Conservation (phyloP, 169 alveolate genomes). For the Eimeria sp. region DNA sequence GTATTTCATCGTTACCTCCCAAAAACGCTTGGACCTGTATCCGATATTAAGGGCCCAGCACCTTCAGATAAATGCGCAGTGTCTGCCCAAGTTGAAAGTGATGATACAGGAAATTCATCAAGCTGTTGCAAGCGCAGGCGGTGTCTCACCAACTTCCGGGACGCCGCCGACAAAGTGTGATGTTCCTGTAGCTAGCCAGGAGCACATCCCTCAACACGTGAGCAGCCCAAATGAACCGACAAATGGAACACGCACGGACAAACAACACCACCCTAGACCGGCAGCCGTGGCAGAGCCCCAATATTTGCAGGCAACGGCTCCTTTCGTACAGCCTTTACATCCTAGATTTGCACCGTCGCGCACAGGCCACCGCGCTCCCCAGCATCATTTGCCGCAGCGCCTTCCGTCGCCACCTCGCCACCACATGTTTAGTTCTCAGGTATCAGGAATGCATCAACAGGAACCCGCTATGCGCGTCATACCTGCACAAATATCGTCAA, state of each 20-base stretch:
- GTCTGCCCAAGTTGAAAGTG: background rate
- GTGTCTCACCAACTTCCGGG: background rate
- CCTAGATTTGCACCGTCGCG: background rate
- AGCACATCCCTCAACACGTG: background rate
- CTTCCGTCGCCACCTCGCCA: background rate
- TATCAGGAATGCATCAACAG: background rate
- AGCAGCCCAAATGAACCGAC: background rate
- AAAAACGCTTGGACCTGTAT: background rate
- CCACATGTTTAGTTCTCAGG: background rate
- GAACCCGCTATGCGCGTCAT: background rate
- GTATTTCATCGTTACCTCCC: background rate
- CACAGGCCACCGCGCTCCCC: background rate
- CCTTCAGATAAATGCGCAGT: background rate
- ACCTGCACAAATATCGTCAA: background rate
- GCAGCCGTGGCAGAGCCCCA: background rate
- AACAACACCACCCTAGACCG: background rate
- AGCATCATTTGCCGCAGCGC: background rate
- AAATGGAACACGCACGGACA: background rate
- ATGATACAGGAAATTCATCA: background rate
- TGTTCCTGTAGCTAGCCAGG: no score
- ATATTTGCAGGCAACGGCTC: background rate
- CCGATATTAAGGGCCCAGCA: background rate
- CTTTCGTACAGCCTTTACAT: background rate
- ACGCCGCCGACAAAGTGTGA: background rate
- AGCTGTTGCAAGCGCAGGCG: background rate